Conservation (phyloP, 2,329 filamentous ascomycete genomes). For the Fusarium virguliforme region DNA sequence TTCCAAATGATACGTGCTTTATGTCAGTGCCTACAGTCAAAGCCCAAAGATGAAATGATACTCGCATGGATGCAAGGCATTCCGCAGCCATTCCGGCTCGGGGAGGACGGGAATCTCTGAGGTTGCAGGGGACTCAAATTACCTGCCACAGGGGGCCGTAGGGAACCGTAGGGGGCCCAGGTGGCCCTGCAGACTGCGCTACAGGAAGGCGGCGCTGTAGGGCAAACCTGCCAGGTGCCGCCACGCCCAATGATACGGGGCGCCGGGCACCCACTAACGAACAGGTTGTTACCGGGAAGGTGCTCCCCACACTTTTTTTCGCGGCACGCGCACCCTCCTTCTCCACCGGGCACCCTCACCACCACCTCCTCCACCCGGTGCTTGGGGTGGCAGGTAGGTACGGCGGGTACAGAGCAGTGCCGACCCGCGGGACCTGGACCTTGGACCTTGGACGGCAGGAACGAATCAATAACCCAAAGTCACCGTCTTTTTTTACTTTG, state of each 20-base stretch:
- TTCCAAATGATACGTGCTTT: slow-evolving; percentile 7
- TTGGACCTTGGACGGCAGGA: slow-evolving; percentile 33
- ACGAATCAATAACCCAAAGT: slow-evolving; percentile 44
- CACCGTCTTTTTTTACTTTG: slow-evolving; percentile 46
- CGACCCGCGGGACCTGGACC: slow-evolving; percentile 36
- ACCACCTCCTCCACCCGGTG: slow-evolving; percentile 13
- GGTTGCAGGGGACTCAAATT: slow-evolving; percentile 37
- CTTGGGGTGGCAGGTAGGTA: slow-evolving; percentile 37
- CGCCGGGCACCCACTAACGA: slow-evolving; percentile 23
- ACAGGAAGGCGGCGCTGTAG: slow-evolving; percentile 26
- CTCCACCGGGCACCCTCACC: slow-evolving; percentile 15
- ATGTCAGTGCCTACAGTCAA: not conserved
- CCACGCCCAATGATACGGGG: slow-evolving; percentile 23
- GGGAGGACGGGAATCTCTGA: slow-evolving; percentile 25
- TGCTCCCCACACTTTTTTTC: slow-evolving; percentile 38
- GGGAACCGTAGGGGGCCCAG: slow-evolving; percentile 7
- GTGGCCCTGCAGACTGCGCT: slow-evolving; percentile 20
- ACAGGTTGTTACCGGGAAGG: slow-evolving; percentile 34
- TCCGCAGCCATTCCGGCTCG: slow-evolving; percentile 36
- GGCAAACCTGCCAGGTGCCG: slow-evolving; percentile 30
- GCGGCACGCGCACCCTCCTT: slow-evolving; percentile 40
- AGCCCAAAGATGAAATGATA: slow-evolving; percentile 2
- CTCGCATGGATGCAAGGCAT: not conserved
- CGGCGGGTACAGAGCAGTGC: slow-evolving; percentile 19
- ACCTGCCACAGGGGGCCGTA: slow-evolving; percentile 18